Percentiles rank a stretch among this genome's conserved stretches.
These are phyloP conservation scores for Tricholoma saponaceum DNA, from an alignment of 768 basidiomycete genomes.

Conservation along the genomic window DNA sequence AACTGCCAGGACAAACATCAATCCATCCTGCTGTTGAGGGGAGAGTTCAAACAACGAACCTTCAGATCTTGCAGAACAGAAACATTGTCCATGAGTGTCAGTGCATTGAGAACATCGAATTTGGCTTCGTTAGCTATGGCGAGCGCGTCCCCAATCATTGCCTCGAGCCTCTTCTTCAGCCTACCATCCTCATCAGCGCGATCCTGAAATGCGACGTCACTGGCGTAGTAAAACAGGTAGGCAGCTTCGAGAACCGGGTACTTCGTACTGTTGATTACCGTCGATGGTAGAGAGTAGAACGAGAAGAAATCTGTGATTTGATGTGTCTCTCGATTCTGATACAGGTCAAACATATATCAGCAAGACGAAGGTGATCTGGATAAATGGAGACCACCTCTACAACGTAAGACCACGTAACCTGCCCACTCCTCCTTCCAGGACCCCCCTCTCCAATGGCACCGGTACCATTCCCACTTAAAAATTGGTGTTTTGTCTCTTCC, in stretches of 20 bases:
- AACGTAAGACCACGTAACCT: slow-evolving; percentile 96
- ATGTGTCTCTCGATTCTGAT: slow-evolving; percentile 75
- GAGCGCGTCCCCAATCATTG: slow-evolving; percentile 76
- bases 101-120: slow-evolving; percentile 95
- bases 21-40: background rate
- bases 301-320: slow-evolving; percentile 95
- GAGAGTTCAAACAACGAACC: slow-evolving; percentile 36
- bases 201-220: slow-evolving; percentile 63
- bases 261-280: slow-evolving; percentile 76
- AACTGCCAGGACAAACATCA: slow-evolving; percentile 49
- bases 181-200: slow-evolving; percentile 56
- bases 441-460: slow-evolving; percentile 48
- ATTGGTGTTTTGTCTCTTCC: slow-evolving; percentile 83
- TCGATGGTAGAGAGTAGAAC: slow-evolving; percentile 95
- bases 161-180: slow-evolving; percentile 66
- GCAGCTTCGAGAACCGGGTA: slow-evolving; percentile 81
- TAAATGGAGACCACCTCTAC: slow-evolving; percentile 65
- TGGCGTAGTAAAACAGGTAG: slow-evolving; percentile 95
- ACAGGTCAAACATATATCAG: background rate
- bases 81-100: slow-evolving; percentile 94
- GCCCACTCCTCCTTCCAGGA: slow-evolving; percentile 56
- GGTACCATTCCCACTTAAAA: slow-evolving; percentile 78
- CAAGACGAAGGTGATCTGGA: background rate
- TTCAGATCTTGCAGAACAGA: slow-evolving; percentile 79
- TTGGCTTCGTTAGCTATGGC: slow-evolving; percentile 76